A percentile compares a stretch with the other conserved stretches of the same genome.
These are phyloP conservation scores for Cruciata laevipes DNA, from an alignment of 257 asterid genomes.

Conservation along the genomic window DNA sequence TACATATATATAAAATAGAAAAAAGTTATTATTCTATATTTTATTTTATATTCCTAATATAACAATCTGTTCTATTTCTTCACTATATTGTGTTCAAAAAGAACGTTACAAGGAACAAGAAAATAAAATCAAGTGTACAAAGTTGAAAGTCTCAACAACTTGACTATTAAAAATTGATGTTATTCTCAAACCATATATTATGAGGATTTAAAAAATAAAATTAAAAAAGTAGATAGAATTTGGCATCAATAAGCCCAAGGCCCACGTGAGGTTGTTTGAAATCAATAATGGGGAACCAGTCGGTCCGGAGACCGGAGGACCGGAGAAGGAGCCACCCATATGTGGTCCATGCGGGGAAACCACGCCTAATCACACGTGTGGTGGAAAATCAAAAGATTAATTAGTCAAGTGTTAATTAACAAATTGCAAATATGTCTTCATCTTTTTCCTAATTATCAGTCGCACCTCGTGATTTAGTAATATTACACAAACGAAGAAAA, in stretches of 20 bases:
- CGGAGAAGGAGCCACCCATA: background rate
- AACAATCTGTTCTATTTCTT: no score
- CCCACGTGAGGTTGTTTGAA: conserved; percentile 17
- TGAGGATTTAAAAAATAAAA: background rate
- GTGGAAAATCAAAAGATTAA: background rate
- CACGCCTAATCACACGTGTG: conserved; percentile 19
- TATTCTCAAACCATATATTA: no score
- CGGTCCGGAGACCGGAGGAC: conserved; percentile 5
- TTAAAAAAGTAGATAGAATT: background rate
- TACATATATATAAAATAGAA: no score
- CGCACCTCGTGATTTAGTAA: background rate
- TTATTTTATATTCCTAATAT: no score
- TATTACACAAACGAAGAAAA: background rate
- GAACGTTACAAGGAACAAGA: no score
- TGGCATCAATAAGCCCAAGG: background rate
- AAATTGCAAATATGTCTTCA: background rate
- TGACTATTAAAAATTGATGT: no score
- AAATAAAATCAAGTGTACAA: no score
- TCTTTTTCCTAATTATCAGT: background rate
- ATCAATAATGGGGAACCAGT: background rate
- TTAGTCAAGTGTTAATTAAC: background rate
- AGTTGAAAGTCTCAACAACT: no score
- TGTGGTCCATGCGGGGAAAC: background rate
- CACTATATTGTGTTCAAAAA: no score
- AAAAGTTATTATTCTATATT: no score